Base-by-base conservation (phyloP, 106 monocot genomes). In the Allium sativum region DNA sequence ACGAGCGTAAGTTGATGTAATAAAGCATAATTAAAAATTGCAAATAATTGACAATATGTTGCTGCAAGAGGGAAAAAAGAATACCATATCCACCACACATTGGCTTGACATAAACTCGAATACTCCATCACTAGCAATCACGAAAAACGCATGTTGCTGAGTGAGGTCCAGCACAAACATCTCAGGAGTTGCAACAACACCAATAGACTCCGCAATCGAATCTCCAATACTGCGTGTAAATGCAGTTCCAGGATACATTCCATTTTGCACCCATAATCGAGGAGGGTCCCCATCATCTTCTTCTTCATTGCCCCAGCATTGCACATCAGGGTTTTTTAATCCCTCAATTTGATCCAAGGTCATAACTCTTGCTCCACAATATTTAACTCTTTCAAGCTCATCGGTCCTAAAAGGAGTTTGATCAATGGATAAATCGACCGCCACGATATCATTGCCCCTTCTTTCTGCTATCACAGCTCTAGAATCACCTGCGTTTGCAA, bases 261-360 rank as follows among this genome's bases (percentile, higher is more conserved):
- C 96, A 64, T 82, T 87, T 62, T 79, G 84, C 62, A 96, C 96
- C 96, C 96, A 96, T 43, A 96, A 71, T 76, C 96, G 77, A 7
- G 96, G 96, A 52, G 96, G 96, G 54, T 96, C 96, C 43, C 96
- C 96, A 65, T 96, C 91, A 59, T 96, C 96, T 43, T 75, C 70
- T 69, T 87, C 95, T 68, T 89, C 90, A 7, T 58, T 74, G n/a
- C 84, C 80, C 96, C 96, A 96, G 48, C 84, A 82, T 62, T 85
- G 87, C n/a, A 87, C 79, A 65, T 91, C 82, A 59, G 96, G 90
- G 44, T 96, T 74, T 67, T 84, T 96, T 52, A 96, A 56, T 10
- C 96, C 96, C 73, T 96, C 96, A 58, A 96, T 87, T 56, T 96
- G 96, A 71, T 91, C 96, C 75, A 96, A 73, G 0, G 90, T 96